Percentiles rank a stretch among this genome's conserved stretches.
phyloP scores from a whole-genome alignment of 306 rosid genomes.

The Parietaria judaica region DNA sequence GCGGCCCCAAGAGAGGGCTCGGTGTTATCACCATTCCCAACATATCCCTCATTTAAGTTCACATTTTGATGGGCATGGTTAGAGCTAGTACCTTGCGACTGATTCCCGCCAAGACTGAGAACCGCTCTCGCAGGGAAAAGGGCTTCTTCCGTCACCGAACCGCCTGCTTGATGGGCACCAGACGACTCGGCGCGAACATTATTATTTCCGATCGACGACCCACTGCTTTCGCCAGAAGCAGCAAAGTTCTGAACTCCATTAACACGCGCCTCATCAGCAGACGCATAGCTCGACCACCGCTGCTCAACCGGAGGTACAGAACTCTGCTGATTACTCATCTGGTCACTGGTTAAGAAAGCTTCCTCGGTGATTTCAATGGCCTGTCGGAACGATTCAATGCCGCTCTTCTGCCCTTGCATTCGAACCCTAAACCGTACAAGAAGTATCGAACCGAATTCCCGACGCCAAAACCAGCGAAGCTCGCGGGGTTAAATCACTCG shows the following conservation, averaged over 20 bases:
- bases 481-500: conserved; percentile 19
- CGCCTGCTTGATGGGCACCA: conserved; percentile 34
- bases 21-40: conserved; percentile 26
- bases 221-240: conserved; percentile 51
- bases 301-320: conserved; percentile 45
- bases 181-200: conserved; percentile 39
- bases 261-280: conserved; percentile 46
- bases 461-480: conserved; percentile 9
- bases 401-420: conserved; percentile 73
- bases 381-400: conserved; percentile 41
- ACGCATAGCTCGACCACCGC: conserved; percentile 45
- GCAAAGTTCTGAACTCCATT: conserved; percentile 37
- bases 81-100: conserved; percentile 58
- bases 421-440: conserved; percentile 19
- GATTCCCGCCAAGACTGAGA: conserved; percentile 33
- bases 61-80: conserved; percentile 29
- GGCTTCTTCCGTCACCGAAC: conserved; percentile 39
- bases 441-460: conserved; percentile 8
- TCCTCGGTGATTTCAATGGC: conserved; percentile 46
- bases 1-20: conserved; percentile 41
- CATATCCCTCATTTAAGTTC: conserved; percentile 34
- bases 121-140: conserved; percentile 39
- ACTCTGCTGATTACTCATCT: conserved; percentile 47
- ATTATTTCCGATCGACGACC: conserved; percentile 40
- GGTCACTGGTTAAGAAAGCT: conserved; percentile 44